phyloP scores from a whole-genome alignment of 2,329 filamentous ascomycete species.

The Aureobasidium sp. region DNA sequence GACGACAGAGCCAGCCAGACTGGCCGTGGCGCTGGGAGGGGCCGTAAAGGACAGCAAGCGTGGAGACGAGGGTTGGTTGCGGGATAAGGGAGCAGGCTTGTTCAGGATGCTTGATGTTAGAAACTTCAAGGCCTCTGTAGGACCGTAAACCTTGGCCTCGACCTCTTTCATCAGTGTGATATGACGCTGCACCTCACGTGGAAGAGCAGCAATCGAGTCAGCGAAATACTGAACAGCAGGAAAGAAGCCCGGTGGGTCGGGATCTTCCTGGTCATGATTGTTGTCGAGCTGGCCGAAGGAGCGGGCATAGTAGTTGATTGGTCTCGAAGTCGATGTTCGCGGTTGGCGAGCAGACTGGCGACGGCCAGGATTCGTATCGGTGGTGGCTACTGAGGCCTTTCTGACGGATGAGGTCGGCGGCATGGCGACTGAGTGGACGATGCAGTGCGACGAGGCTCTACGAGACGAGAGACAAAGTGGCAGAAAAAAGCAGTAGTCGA shows the following conservation, averaged over 20 bases:
- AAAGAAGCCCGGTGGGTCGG: conserved; percentile 47
- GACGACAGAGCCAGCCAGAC: conserved; percentile 32
- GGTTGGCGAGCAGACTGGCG: conserved; percentile 38
- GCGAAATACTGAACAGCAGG: conserved; percentile 70
- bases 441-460: not conserved
- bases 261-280: conserved; percentile 23
- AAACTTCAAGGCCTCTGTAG: conserved; percentile 73
- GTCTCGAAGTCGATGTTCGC: conserved; percentile 38
- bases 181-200: conserved; percentile 90
- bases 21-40: conserved; percentile 33
- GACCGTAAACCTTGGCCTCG: conserved; percentile 88
- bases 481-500: conserved; percentile 9
- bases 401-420: conserved; percentile 17
- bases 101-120: conserved; percentile 58
- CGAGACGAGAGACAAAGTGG: not conserved
- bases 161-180: conserved; percentile 96
- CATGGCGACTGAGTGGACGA: conserved; percentile 8
- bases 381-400: conserved; percentile 15
- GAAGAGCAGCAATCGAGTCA: conserved; percentile 83
- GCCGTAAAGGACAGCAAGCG: conserved; percentile 31
- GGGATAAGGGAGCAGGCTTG: conserved; percentile 37
- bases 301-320: conserved; percentile 46
- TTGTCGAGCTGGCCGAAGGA: conserved; percentile 35
- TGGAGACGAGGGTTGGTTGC: conserved; percentile 18
- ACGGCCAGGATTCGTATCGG: conserved; percentile 13